These are phyloP conservation scores for Bryoerythrophyllum caledonicum DNA, from an alignment of 225 moss, liverwort and hornwort genomes.

Conservation along the genomic window DNA sequence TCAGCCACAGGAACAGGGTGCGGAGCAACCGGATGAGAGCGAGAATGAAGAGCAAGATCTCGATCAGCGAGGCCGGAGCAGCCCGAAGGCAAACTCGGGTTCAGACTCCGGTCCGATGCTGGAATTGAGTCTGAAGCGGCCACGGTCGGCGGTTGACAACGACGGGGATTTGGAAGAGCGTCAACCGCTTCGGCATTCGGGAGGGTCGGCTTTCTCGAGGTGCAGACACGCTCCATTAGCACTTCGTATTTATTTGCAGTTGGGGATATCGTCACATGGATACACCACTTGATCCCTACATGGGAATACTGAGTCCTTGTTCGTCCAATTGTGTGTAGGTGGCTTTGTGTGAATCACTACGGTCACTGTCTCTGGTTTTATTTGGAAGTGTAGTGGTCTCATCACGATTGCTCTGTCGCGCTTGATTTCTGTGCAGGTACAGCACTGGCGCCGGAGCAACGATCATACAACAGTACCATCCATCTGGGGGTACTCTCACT, in stretches of 20 bases:
- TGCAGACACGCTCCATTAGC: slow-evolving; percentile 13
- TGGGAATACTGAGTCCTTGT: background rate
- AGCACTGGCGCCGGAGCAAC: slow-evolving; percentile 71
- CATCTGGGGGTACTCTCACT: slow-evolving; percentile 46
- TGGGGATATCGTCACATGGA: background rate
- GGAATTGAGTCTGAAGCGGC: slow-evolving; percentile 88
- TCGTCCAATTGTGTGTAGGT: background rate
- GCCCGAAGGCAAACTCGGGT: slow-evolving; percentile 56
- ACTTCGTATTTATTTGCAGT: background rate
- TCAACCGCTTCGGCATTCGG: slow-evolving; percentile 78
- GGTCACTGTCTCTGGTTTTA: too few species aligned
- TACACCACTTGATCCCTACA: background rate
- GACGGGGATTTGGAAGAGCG: slow-evolving; percentile 60
- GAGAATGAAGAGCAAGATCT: slow-evolving; percentile 51
- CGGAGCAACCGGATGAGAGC: slow-evolving; percentile 39
- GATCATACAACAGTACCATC: slow-evolving; percentile 63
- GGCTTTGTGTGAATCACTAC: background rate
- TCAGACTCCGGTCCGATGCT: slow-evolving; percentile 64
- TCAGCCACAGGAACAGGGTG: slow-evolving; percentile 37
- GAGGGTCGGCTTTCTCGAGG: slow-evolving; percentile 98
- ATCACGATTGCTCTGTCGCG: background rate
- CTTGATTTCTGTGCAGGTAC: slow-evolving; percentile 48
- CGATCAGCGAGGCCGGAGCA: slow-evolving; percentile 60
- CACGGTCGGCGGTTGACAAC: slow-evolving; percentile 54
- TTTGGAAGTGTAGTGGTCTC: background rate